Evolutionary conservation across 2,329 filamentous ascomycete species (phyloP).

Genomic region (Fusarium sp.): DNA sequence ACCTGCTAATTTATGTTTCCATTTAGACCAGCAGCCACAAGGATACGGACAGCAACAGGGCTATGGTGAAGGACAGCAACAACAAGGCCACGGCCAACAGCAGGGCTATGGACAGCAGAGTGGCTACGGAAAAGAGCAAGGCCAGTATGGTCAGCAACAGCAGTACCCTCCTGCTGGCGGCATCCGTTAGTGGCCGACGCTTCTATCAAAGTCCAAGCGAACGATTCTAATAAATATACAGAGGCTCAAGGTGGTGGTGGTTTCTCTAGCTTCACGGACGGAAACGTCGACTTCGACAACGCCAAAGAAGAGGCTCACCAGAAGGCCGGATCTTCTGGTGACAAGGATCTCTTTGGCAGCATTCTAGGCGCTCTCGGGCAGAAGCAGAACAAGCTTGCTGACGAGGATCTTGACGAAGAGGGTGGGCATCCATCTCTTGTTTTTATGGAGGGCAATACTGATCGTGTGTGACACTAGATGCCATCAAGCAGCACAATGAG

Average conservation of each 20-base stretch:
- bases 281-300: constrained; percentile 63
- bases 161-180: constrained; percentile 43
- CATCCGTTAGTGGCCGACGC: constrained; percentile 48
- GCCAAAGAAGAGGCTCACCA: constrained; percentile 64
- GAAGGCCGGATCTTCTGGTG: constrained; percentile 62
- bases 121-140: constrained; percentile 23
- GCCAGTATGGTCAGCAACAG: constrained; percentile 38
- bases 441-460: not conserved
- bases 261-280: constrained; percentile 55
- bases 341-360: constrained; percentile 63
- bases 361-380: constrained; percentile 63
- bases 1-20: constrained; percentile 12
- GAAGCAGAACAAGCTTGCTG: constrained; percentile 63
- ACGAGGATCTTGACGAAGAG: constrained; percentile 65
- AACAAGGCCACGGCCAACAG: constrained; percentile 30
- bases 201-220: not conserved
- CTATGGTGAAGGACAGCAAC: constrained; percentile 28
- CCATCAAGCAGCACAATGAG: constrained; percentile 80
- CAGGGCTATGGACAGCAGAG: constrained; percentile 19
- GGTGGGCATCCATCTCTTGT: constrained; percentile 51
- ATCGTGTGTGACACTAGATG: constrained; percentile 60
- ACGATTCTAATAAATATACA: constrained; percentile 43
- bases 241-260: constrained; percentile 54
- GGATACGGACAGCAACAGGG: constrained; percentile 25
- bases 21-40: constrained; percentile 32